These are phyloP conservation scores for Coemansia asiatica DNA, from an alignment of 192 early-diverging fungal species.

Conservation along the genomic window DNA sequence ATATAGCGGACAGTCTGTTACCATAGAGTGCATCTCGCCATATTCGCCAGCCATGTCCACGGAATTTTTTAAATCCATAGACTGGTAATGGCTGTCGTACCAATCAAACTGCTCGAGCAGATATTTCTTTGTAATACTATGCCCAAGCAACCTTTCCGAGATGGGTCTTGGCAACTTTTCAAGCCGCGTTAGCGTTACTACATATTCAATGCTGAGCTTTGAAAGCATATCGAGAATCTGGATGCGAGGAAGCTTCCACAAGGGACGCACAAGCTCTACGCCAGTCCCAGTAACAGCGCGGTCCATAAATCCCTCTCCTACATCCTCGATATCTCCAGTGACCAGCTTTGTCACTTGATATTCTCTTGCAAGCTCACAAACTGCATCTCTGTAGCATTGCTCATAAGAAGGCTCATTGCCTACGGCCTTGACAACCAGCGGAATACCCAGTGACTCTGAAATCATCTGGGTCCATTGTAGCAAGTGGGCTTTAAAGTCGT, in stretches of 20 bases:
- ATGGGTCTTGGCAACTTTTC: constrained; percentile 11
- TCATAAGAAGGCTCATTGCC: constrained; percentile 55
- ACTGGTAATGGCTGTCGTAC: constrained; percentile 19
- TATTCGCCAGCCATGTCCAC: constrained; percentile 66
- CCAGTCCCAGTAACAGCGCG: constrained; percentile 52
- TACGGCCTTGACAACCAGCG: constrained; percentile 39
- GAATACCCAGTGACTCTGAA: constrained; percentile 54
- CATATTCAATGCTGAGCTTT: constrained; percentile 22
- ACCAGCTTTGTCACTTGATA: constrained; percentile 56
- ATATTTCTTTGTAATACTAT: constrained; percentile 33
- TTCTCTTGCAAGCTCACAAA: constrained; percentile 39
- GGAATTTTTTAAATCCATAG: constrained; percentile 1
- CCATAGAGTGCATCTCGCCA: constrained; percentile 75
- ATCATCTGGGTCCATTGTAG: constrained; percentile 50
- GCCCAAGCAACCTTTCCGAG: constrained; percentile 48
- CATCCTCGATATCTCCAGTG: constrained; percentile 63
- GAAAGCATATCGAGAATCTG: constrained; percentile 51
- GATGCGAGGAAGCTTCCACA: constrained; percentile 57
- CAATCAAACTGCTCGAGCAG: constrained; percentile 43
- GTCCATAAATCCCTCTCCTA: constrained; percentile 65
- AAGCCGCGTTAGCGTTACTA: constrained; percentile 23
- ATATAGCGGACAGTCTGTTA: constrained; percentile 59
- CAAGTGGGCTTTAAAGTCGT: constrained; percentile 60
- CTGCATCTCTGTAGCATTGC: constrained; percentile 51
- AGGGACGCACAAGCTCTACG: constrained; percentile 56